Percentiles rank a stretch among this genome's conserved stretches.
Conservation (phyloP, 306 rosid species). For the Rubus idaeus region DNA sequence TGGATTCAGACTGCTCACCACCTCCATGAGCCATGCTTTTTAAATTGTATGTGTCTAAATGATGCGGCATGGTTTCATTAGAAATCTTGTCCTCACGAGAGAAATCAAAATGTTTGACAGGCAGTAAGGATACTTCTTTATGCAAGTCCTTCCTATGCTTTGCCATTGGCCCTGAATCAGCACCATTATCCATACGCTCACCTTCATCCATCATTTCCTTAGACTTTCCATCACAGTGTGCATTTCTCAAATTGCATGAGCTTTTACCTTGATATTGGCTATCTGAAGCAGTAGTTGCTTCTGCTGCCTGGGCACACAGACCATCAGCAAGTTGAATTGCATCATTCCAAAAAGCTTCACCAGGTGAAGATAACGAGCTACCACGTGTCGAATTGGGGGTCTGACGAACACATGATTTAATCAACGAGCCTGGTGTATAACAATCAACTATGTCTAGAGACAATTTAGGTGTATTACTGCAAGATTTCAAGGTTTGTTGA, state of each 20-base stretch:
- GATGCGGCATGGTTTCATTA: conserved; percentile 44
- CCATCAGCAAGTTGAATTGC: conserved; percentile 92
- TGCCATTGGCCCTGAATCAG: conserved; percentile 39
- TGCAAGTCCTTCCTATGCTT: conserved; percentile 41
- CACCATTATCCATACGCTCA: conserved; percentile 32
- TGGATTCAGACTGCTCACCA: conserved; percentile 34
- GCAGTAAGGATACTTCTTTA: conserved; percentile 60
- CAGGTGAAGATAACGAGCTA: conserved; percentile 87
- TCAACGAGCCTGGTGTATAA: conserved; percentile 69
- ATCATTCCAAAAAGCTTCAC: conserved; percentile 94
- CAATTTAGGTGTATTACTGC: conserved; percentile 53
- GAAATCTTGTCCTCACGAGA: conserved; percentile 59
- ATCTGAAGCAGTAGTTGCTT: conserved; percentile 36
- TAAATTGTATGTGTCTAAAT: conserved; percentile 28
- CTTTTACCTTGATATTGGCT: conserved; percentile 38
- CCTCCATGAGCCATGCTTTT: conserved; percentile 28
- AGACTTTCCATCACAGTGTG: conserved; percentile 42
- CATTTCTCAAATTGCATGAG: conserved; percentile 49
- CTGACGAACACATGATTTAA: conserved; percentile 42
- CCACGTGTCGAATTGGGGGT: conserved; percentile 77
- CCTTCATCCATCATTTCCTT: conserved; percentile 48
- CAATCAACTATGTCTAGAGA: conserved; percentile 45
- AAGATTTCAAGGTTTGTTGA: conserved; percentile 56
- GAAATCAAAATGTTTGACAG: conserved; percentile 93
- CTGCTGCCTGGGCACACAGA: conserved; percentile 46